Conservation (phyloP, 2,329 filamentous ascomycete genomes). For the Aspergillus phoenicis region DNA sequence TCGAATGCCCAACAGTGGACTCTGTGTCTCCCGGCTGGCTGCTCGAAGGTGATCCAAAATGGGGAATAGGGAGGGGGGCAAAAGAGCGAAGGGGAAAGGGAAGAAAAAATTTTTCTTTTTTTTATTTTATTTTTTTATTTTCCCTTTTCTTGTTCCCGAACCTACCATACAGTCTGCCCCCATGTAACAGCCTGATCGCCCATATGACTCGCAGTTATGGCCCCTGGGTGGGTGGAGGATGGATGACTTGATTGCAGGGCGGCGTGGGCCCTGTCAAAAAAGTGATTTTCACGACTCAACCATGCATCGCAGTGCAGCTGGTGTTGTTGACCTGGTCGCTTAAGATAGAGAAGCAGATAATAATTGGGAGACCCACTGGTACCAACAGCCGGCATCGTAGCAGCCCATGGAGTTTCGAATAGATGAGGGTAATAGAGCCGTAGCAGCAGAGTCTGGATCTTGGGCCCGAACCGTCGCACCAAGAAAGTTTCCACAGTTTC, state of each 20-base stretch:
- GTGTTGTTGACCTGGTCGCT: slow-evolving; percentile 5
- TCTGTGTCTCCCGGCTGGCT: slow-evolving; percentile 15
- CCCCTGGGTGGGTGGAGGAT: slow-evolving; percentile 8
- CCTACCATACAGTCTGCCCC: slow-evolving; percentile 14
- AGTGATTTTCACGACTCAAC: slow-evolving; percentile 10
- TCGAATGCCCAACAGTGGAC: slow-evolving; percentile 10
- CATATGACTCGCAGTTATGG: slow-evolving; percentile 18
- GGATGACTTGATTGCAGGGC: slow-evolving; percentile 20
- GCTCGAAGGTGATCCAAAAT: slow-evolving; percentile 9
- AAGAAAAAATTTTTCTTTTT: background rate
- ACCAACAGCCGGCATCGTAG: slow-evolving; percentile 12
- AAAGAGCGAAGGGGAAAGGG: slow-evolving; percentile 7
- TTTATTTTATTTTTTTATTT: too few species aligned
- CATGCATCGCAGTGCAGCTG: background rate
- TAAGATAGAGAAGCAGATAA: slow-evolving; percentile 1
- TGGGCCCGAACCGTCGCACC: slow-evolving; percentile 22
- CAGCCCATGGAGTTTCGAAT: slow-evolving; percentile 23
- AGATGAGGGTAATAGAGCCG: slow-evolving; percentile 20
- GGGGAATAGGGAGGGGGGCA: slow-evolving; percentile 4
- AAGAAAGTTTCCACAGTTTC: slow-evolving; percentile 24
- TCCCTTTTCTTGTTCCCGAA: background rate
- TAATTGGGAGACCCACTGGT: slow-evolving; percentile 8
- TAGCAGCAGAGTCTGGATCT: slow-evolving; percentile 23
- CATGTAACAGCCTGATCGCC: slow-evolving; percentile 13
- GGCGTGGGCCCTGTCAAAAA: slow-evolving; percentile 16